These are phyloP conservation scores for Fusarium decemcellulare DNA, from an alignment of 2,329 filamentous ascomycete species.

Conservation along the genomic window DNA sequence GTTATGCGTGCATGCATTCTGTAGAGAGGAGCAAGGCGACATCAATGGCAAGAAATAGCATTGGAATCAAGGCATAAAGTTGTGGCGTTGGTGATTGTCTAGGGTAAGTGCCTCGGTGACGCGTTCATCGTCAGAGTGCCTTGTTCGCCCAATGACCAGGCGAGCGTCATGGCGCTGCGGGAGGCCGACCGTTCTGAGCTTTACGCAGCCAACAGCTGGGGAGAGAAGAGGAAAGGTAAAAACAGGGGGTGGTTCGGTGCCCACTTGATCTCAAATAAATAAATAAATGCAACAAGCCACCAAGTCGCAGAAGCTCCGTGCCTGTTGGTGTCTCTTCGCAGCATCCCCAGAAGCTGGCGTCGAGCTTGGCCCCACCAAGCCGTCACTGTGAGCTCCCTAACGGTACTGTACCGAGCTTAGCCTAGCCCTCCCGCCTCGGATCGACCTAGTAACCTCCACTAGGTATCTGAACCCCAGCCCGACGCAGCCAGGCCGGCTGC, in stretches of 20 bases:
- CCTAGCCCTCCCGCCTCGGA: not conserved
- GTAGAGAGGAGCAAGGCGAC: too few species aligned
- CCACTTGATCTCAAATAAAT: not conserved
- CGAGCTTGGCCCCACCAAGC: constrained; percentile 21
- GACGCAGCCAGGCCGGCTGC: too few species aligned
- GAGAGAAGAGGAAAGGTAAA: too few species aligned
- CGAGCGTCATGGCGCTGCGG: constrained; percentile 27
- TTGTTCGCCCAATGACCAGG: constrained; percentile 14
- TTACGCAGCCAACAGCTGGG: constrained; percentile 15
- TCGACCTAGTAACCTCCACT: not conserved
- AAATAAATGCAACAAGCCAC: not conserved
- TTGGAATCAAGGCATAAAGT: too few species aligned
- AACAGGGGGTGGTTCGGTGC: not conserved
- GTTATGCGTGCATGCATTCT: too few species aligned
- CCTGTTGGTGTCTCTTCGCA: too few species aligned
- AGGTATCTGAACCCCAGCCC: not conserved
- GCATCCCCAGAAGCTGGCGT: too few species aligned
- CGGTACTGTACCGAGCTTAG: not conserved
- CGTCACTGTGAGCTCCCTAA: constrained; percentile 17
- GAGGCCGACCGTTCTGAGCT: constrained; percentile 39
- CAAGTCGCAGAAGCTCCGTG: not conserved
- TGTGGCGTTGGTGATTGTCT: not conserved
- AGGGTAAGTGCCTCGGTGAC: not conserved
- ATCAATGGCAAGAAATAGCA: not conserved
- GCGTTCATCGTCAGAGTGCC: constrained; percentile 3